Percentiles rank a stretch among this genome's conserved stretches.
Conservation (phyloP, 495 filamentous ascomycete species). For the Podospora australis region DNA sequence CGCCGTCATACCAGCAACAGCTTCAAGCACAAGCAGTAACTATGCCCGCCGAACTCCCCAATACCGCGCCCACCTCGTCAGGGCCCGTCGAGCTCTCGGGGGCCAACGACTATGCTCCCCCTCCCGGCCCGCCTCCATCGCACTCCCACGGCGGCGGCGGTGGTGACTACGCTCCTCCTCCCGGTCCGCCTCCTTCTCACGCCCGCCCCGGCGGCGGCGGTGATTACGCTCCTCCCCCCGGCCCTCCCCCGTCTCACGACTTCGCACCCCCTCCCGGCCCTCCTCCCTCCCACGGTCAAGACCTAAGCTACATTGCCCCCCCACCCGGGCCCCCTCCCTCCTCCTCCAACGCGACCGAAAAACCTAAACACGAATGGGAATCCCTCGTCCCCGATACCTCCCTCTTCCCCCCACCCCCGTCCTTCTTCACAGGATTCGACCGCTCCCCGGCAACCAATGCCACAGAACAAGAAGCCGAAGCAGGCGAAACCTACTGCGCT, state of each 20-base stretch:
- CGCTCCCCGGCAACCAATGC: constrained; percentile 70
- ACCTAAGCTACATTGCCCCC: constrained; percentile 22
- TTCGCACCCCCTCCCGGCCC: constrained; percentile 31
- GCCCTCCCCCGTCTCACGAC: constrained; percentile 15
- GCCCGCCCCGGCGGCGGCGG: constrained; percentile 2
- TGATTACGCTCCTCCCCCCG: constrained; percentile 5
- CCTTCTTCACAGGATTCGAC: constrained; percentile 54
- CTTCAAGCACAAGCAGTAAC: constrained; percentile 14
- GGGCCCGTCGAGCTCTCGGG: not conserved
- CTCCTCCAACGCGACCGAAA: constrained; percentile 13
- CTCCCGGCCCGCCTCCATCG: constrained; percentile 32
- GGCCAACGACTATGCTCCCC: constrained; percentile 25
- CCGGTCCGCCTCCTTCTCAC: constrained; percentile 31
- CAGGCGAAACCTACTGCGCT: constrained; percentile 65
- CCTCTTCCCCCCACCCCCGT: constrained; percentile 75
- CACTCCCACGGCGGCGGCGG: constrained; percentile 19
- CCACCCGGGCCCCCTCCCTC: constrained; percentile 43
- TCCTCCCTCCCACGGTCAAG: constrained; percentile 22
- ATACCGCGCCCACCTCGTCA: constrained; percentile 17
- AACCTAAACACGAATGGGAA: constrained; percentile 70
- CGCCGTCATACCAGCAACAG: constrained; percentile 23
- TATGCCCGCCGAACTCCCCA: constrained; percentile 7
- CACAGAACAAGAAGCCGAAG: constrained; percentile 57
- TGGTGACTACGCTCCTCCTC: constrained; percentile 30
- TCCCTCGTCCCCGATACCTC: constrained; percentile 70